Evolutionary conservation across 306 rosid species (phyloP), one percentile per base, ranked within the genome.

Genomic region (Benincasa hispida): DNA sequence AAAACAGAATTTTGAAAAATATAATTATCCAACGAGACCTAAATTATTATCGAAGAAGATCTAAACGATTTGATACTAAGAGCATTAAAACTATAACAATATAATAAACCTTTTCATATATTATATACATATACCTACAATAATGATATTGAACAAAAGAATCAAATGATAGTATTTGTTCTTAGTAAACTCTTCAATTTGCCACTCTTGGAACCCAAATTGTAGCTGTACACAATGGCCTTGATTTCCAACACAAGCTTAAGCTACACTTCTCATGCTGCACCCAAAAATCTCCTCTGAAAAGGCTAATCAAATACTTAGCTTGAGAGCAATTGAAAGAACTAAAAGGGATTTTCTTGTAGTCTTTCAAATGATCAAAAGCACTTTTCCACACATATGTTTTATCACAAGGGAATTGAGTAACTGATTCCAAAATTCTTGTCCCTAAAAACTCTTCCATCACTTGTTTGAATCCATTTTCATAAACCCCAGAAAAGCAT

Each of bases 211-310:
- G 90, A 34, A 80, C 87, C 95, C 90, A 88, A 63, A 88, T 83
- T 58, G 90, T 88, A 66, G 87, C 88, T 6, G 85, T 45, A 19
- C 81, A 84, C 86, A 90, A 80, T 74, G 95, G 92, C 81, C 86
- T 86, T 80, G 90, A 88, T 76, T 85, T 88, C 92, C 90, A 90
- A 82, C 84, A 86, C 82, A 90, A 62, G 56, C 84, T 79, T 77
- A 88, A 65, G 72, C 74, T 85, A 60, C 78, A 30, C 18, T 85
- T 83, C 51, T 85, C 84, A 18, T 76, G 79, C 30, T 90, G 90
- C 51, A 85, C 92, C 90, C 92, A 86, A 76, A 85, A 88, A 62
- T 85, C 92, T 34, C 86, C 86, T 60, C 85, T 86, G 34, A 88
- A 90, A 79, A 88, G 39, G 78, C 86, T 83, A n/a, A 86, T 82